Conservation (phyloP, 1,284 basidiomycete species). For the Sparassis latifolia region DNA sequence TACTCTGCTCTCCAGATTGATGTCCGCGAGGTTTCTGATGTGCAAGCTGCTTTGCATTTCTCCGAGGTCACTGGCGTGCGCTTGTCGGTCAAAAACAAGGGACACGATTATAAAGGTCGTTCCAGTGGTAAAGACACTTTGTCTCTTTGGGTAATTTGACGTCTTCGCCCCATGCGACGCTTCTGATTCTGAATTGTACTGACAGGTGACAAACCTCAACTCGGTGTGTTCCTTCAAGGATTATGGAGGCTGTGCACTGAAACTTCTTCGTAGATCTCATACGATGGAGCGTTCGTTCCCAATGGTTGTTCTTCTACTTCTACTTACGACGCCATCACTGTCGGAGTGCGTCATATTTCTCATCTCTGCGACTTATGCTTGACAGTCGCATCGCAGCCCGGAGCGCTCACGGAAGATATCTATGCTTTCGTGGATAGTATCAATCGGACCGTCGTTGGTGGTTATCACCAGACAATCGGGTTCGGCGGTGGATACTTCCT, state of each 20-base stretch:
- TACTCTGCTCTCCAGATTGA: constrained; percentile 22
- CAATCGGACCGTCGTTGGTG: constrained; percentile 27
- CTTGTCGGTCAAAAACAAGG: constrained; percentile 35
- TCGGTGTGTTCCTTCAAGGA: constrained; percentile 13
- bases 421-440: constrained; percentile 27
- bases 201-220: constrained; percentile 20
- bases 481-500: constrained; percentile 26
- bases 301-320: constrained; percentile 15
- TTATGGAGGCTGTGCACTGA: not conserved
- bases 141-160: constrained; percentile 25
- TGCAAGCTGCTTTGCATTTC: constrained; percentile 28
- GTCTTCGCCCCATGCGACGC: not conserved
- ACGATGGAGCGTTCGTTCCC: constrained; percentile 17
- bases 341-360: constrained; percentile 15
- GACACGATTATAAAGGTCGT: constrained; percentile 36
- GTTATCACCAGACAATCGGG: constrained; percentile 26
- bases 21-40: constrained; percentile 22
- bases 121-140: constrained; percentile 26
- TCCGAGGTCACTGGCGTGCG: constrained; percentile 25
- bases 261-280: constrained; percentile 12
- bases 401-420: constrained; percentile 21
- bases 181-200: not conserved
- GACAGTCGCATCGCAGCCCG: constrained; percentile 12
- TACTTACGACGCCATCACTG: constrained; percentile 22
- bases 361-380: not conserved